Percentiles rank a stretch among this genome's conserved stretches.
phyloP scores from a whole-genome alignment of 1,284 basidiomycete species.

The Coniferiporia weirii region DNA sequence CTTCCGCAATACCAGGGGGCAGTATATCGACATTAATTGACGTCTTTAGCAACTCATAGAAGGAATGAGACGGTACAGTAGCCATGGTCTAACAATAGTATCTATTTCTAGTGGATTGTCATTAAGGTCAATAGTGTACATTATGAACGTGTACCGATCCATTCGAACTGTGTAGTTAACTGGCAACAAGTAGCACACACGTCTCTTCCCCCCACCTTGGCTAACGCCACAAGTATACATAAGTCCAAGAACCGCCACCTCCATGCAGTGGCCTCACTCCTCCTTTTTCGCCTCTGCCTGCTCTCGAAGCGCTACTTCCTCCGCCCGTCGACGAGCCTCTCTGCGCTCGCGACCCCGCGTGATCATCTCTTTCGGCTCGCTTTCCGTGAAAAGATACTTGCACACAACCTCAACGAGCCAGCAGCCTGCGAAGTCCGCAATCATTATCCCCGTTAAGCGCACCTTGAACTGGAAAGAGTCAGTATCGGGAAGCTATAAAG shows the following conservation, averaged over 20 bases:
- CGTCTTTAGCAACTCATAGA: too few species aligned
- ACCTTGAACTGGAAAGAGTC: slow-evolving; percentile 64
- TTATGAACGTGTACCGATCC: not conserved
- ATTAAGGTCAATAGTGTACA: slow-evolving; percentile 12
- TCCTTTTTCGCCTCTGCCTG: slow-evolving; percentile 12
- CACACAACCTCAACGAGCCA: slow-evolving; percentile 79
- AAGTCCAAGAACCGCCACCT: not conserved
- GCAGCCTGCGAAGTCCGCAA: slow-evolving; percentile 85
- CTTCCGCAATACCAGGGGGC: too few species aligned
- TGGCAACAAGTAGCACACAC: not conserved
- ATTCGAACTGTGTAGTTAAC: not conserved
- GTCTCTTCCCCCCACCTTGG: not conserved
- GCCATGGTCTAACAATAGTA: not conserved
- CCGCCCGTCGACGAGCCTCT: slow-evolving; percentile 36
- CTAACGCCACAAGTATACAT: not conserved
- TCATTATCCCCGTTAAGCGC: slow-evolving; percentile 75
- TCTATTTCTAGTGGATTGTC: not conserved
- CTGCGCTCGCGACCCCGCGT: slow-evolving; percentile 77
- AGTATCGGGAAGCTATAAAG: slow-evolving; percentile 10
- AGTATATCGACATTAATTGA: too few species aligned
- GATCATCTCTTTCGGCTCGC: slow-evolving; percentile 82
- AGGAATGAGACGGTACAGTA: too few species aligned
- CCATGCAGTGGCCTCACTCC: not conserved
- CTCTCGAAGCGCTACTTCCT: slow-evolving; percentile 22
- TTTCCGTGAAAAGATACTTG: slow-evolving; percentile 85